Evolutionary conservation across 805 yeast genomes (phyloP), one percentile per base, ranked within the genome.

Genomic region (Yarrowia sp.): DNA sequence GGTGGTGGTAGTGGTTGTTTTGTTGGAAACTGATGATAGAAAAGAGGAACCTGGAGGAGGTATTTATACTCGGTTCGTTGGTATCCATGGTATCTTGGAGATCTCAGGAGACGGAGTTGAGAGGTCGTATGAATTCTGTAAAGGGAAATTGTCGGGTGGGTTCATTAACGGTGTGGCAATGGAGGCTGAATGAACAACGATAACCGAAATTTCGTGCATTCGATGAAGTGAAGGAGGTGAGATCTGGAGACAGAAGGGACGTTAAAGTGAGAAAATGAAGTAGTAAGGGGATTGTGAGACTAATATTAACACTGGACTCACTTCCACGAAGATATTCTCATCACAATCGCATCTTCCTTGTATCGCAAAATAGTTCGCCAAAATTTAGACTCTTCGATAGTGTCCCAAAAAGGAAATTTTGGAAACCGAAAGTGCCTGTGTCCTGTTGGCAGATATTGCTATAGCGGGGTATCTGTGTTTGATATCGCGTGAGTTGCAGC

Each of bases 341-440:
- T n/a, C n/a, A n/a, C n/a, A n/a, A n/a, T n/a, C n/a, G n/a, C n/a
- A n/a, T n/a, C n/a, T n/a, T n/a, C n/a, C n/a, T n/a, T n/a, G n/a
- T 27, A 27, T 27, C 6, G 8, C 29, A 12, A 6, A 6, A 5
- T 16, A n/a, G n/a, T 16, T 27, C 33, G 49, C 49, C 49, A 44
- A 44, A 10, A 9, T 27, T 42, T 44, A 29, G 29, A 44, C 51
- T 44, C 51, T 6, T 29, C 51, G 51, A 19, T 44, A 29, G 18
- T 44, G 35, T 44, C 51, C 51, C 51, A 44, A 44, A 44, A 13
- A 27, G 51, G 51, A 6, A 44, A 44, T 44, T 44, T 44, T 29
- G 35, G n/a, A 42, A n/a, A n/a, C n/a, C n/a, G n/a, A n/a, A n/a
- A n/a, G n/a, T n/a, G n/a, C n/a, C n/a, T n/a, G n/a, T n/a, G n/a